Percentiles rank a stretch among this genome's conserved stretches.
These are phyloP conservation scores for Xenoacremonium recifei DNA, from an alignment of 2,329 filamentous ascomycete species.

Conservation along the genomic window DNA sequence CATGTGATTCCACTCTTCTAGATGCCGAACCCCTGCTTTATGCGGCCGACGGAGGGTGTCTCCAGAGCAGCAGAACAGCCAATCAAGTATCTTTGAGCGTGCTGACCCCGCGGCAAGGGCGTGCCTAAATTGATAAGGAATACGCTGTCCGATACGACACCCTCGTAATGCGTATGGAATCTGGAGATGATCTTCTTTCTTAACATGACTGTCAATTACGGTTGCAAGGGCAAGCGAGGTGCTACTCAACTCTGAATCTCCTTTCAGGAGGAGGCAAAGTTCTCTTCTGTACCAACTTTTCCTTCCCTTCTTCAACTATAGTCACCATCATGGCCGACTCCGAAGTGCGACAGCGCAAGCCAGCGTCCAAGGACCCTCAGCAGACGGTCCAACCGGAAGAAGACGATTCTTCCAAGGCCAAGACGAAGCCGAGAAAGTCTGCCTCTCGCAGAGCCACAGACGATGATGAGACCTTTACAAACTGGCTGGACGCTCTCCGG, in stretches of 20 bases:
- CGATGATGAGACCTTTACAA: conserved; percentile 55
- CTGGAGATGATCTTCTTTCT: not conserved
- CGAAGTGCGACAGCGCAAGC: conserved; percentile 45
- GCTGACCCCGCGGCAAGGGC: conserved; percentile 20
- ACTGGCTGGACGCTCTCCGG: conserved; percentile 65
- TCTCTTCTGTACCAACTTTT: not conserved
- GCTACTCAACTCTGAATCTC: too few relatives aligned
- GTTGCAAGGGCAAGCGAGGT: conserved; percentile 6
- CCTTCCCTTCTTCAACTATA: not conserved
- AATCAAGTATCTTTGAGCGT: conserved; percentile 13
- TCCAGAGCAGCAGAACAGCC: conserved; percentile 8
- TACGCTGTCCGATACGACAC: too few relatives aligned
- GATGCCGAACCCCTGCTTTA: not conserved
- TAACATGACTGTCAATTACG: conserved; percentile 14
- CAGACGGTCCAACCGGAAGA: not conserved
- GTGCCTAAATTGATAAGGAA: conserved; percentile 16
- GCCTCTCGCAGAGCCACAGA: conserved; percentile 22
- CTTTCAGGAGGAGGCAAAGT: too few relatives aligned
- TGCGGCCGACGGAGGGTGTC: conserved; percentile 11
- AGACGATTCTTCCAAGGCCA: conserved; percentile 1
- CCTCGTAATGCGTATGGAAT: too few relatives aligned
- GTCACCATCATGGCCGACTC: conserved; percentile 34
- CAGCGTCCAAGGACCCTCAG: conserved; percentile 11
- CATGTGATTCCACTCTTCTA: conserved; percentile 18
- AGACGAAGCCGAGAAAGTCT: conserved; percentile 17